Percentiles rank a stretch among this genome's conserved stretches.
Evolutionary conservation across 1,284 basidiomycete genomes (phyloP).

Genomic region (Sanghuangporus baumii): DNA sequence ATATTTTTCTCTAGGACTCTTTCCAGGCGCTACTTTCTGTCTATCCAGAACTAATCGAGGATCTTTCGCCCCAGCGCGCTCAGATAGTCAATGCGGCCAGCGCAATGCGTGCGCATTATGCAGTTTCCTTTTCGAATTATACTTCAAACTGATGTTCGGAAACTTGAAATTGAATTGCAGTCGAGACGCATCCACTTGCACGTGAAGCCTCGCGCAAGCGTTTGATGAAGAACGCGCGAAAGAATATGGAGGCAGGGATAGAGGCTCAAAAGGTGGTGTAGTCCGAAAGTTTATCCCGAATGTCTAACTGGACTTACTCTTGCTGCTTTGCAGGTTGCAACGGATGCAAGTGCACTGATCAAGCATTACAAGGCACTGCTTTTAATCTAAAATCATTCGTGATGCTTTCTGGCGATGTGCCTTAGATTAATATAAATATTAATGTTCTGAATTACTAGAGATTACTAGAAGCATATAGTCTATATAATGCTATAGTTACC

Average conservation of each 20-base stretch:
- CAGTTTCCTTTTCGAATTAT: neutral
- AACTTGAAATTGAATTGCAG: constrained; percentile 24
- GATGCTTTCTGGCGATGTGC: neutral
- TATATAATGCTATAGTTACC: no score
- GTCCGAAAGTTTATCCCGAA: neutral
- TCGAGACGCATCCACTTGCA: constrained; percentile 28
- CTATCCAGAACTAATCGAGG: constrained; percentile 30
- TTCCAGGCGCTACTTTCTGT: constrained; percentile 27
- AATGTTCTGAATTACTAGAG: no score
- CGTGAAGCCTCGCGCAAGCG: constrained; percentile 33
- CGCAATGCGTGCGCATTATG: constrained; percentile 29
- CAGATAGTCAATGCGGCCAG: constrained; percentile 32
- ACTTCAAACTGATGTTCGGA: neutral
- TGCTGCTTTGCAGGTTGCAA: constrained; percentile 30
- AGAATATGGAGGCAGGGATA: constrained; percentile 33
- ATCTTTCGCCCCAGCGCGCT: constrained; percentile 31
- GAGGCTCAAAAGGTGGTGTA: constrained; percentile 35
- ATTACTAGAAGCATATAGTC: no score
- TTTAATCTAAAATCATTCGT: constrained; percentile 19
- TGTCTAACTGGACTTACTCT: neutral
- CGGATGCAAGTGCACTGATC: constrained; percentile 38
- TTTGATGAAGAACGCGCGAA: constrained; percentile 32
- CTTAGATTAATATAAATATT: no score
- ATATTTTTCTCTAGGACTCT: constrained; percentile 26
- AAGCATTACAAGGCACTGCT: constrained; percentile 41